Percentiles rank a stretch among this genome's conserved stretches.
phyloP scores from a whole-genome alignment of 202 grass and related monocot species.

The Hordeum pubiflorum region DNA sequence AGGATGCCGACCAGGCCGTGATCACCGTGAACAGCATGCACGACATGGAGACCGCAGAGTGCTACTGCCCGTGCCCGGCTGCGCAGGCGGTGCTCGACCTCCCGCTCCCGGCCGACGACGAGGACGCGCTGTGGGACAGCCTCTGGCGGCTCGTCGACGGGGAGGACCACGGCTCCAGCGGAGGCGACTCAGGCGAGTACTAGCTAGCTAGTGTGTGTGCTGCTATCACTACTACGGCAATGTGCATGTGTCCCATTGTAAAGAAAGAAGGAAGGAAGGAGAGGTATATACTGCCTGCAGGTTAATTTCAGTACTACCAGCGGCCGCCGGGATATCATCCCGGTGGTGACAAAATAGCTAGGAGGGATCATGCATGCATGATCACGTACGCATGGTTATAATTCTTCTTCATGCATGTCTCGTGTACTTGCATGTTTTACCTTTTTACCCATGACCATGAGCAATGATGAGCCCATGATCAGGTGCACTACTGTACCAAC shows the following conservation, averaged over 20 bases:
- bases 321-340: neutral
- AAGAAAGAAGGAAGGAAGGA: neutral
- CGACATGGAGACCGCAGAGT: neutral
- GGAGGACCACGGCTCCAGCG: neutral
- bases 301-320: neutral
- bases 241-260: conserved; percentile 5
- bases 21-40: neutral
- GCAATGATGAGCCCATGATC: neutral
- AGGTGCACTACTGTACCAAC: conserved; percentile 14
- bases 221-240: neutral
- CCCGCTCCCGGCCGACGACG: neutral
- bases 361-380: neutral
- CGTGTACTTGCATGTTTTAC: too few relatives aligned
- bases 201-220: neutral
- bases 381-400: too few relatives aligned
- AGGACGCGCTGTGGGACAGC: conserved; percentile 43
- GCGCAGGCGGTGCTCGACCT: neutral
- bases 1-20: neutral
- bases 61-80: neutral
- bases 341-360: neutral
- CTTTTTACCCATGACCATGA: conserved; percentile 27
- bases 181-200: conserved; percentile 31
- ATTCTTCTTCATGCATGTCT: conserved; percentile 2
- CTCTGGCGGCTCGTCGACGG: conserved; percentile 60
- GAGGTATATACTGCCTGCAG: neutral